Evolutionary conservation across 2,329 filamentous ascomycete species (phyloP).

Genomic region (Pseudogymnoascus sp.): DNA sequence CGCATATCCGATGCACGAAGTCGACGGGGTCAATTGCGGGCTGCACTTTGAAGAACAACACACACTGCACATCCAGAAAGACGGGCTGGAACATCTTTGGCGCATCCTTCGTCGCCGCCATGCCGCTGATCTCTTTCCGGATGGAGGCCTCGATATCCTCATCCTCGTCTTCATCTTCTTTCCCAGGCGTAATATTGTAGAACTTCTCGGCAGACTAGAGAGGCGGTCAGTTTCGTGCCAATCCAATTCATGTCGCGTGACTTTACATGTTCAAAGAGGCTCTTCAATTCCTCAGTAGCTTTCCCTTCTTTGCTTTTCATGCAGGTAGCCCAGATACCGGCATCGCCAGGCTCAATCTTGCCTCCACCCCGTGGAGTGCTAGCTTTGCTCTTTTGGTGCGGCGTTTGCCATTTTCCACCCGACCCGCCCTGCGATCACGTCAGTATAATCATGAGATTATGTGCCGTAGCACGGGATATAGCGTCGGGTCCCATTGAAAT

Average conservation of each 20-base stretch:
- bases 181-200: slow-evolving; percentile 39
- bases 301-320: slow-evolving; percentile 63
- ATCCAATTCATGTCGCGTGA: slow-evolving; percentile 1
- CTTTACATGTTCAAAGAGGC: slow-evolving; percentile 59
- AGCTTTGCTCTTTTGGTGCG: slow-evolving; percentile 48
- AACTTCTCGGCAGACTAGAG: slow-evolving; percentile 57
- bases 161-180: slow-evolving; percentile 34
- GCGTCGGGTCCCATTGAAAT: background rate
- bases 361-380: slow-evolving; percentile 36
- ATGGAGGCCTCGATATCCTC: slow-evolving; percentile 68
- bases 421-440: slow-evolving; percentile 35
- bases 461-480: background rate
- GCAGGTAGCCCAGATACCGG: slow-evolving; percentile 73
- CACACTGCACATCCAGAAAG: slow-evolving; percentile 51
- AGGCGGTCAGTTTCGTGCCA: slow-evolving; percentile 10
- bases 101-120: slow-evolving; percentile 42
- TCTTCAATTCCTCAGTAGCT: slow-evolving; percentile 59
- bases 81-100: slow-evolving; percentile 45
- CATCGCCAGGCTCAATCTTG: slow-evolving; percentile 58
- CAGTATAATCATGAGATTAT: background rate
- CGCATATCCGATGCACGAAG: slow-evolving; percentile 48
- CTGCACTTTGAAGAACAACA: slow-evolving; percentile 54
- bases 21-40: slow-evolving; percentile 48
- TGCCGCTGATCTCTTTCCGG: slow-evolving; percentile 59
- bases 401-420: slow-evolving; percentile 54